Percentiles rank a stretch among this genome's conserved stretches.
These are phyloP conservation scores for Metroxylon sagu DNA, from an alignment of 176 grass and related monocot species.

Conservation along the genomic window DNA sequence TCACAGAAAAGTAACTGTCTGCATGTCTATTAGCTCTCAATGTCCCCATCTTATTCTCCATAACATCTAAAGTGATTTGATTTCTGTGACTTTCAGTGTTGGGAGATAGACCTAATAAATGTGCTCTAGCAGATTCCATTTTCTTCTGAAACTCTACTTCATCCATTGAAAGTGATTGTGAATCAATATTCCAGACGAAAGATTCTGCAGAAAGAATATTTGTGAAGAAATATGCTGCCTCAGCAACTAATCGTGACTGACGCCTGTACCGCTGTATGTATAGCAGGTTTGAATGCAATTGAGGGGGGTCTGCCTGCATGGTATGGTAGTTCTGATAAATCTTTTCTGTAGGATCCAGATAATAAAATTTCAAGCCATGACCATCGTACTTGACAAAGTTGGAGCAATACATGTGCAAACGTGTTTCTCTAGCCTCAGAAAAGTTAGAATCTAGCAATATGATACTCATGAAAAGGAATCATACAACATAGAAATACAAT, in stretches of 20 bases:
- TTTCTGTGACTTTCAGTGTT: conserved; percentile 33
- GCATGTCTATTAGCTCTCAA: conserved; percentile 26
- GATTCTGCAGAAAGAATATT: conserved; percentile 94
- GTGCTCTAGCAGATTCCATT: conserved; percentile 73
- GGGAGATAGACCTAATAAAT: conserved; percentile 44
- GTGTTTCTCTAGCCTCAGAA: no score
- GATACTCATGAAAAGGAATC: no score
- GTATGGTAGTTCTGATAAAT: conserved; percentile 13
- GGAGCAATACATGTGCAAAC: no score
- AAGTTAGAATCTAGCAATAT: no score
- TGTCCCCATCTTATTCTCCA: conserved; percentile 26
- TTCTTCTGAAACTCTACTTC: conserved; percentile 81
- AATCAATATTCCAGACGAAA: conserved; percentile 96
- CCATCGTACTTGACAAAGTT: no score
- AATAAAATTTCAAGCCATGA: background rate
- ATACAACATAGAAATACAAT: no score
- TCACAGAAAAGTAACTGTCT: conserved; percentile 29
- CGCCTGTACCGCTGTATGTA: conserved; percentile 90
- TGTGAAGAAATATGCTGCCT: conserved; percentile 93
- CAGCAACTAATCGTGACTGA: conserved; percentile 64
- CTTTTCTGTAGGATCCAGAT: background rate
- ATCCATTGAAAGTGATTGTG: conserved; percentile 73
- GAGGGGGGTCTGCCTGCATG: conserved; percentile 89
- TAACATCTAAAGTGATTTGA: conserved; percentile 32
- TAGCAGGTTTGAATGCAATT: conserved; percentile 86